Conservation (phyloP, 306 rosid species). For the Quercus gilva region DNA sequence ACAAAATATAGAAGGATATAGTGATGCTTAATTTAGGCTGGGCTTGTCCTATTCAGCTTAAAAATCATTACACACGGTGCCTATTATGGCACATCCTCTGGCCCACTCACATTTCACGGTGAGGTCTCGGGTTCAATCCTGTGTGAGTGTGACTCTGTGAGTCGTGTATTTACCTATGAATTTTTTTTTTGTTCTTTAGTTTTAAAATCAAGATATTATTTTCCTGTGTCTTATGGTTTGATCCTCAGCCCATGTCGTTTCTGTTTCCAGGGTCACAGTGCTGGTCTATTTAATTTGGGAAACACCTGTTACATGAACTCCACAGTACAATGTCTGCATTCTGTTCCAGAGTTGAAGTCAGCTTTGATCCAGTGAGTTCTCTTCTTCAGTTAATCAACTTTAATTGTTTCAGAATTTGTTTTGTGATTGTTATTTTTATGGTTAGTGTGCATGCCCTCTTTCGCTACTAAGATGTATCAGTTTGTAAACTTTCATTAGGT, state of each 20-base stretch:
- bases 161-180: neutral
- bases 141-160: neutral
- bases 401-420: conserved; percentile 7
- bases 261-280: conserved; percentile 72
- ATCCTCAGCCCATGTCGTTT: conserved; percentile 2
- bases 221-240: neutral
- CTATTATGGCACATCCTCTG: neutral
- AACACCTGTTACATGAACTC: conserved; percentile 99
- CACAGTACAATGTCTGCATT: conserved; percentile 95
- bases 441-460: conserved; percentile 7
- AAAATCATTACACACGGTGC: neutral
- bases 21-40: neutral
- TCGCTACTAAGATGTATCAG: conserved; percentile 14
- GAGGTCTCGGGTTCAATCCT: neutral
- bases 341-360: conserved; percentile 96
- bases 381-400: neutral
- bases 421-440: neutral
- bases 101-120: neutral
- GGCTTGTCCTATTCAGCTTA: neutral
- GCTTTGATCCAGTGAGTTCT: conserved; percentile 74
- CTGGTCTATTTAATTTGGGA: conserved; percentile 96
- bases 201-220: neutral
- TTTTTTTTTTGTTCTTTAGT: neutral
- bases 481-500: conserved; percentile 45
- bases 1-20: too few relatives aligned